These are phyloP conservation scores for Cinnamomum chago DNA, from an alignment of 164 flowering plant genomes.

Conservation along the genomic window DNA sequence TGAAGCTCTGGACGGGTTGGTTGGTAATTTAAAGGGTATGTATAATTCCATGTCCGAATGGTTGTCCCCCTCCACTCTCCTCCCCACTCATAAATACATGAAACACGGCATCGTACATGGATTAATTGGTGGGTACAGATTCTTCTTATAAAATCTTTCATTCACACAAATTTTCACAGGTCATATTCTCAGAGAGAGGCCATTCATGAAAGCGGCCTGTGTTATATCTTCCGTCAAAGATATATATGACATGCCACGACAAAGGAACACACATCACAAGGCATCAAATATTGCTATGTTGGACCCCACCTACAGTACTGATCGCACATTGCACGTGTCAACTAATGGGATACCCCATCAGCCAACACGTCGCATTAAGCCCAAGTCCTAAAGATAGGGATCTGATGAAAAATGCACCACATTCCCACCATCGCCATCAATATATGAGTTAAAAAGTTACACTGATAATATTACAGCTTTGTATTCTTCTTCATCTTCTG, in stretches of 20 bases:
- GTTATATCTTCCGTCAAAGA: background rate
- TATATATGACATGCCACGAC: background rate
- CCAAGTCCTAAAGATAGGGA: background rate
- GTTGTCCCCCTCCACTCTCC: too few relatives aligned
- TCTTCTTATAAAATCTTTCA: too few relatives aligned
- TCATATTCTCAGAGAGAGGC: too few relatives aligned
- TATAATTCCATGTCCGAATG: too few relatives aligned
- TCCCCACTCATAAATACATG: too few relatives aligned
- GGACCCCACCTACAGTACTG: background rate
- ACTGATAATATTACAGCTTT: background rate
- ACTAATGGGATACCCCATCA: background rate
- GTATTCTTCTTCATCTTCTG: background rate
- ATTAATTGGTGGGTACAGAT: too few relatives aligned
- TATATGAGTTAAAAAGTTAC: too few relatives aligned
- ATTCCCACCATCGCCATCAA: background rate
- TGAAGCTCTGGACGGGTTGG: too few relatives aligned
- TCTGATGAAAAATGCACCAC: background rate
- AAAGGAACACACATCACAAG: background rate
- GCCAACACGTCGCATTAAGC: background rate
- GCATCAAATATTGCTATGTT: background rate
- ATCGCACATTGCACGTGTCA: conserved; percentile 9
- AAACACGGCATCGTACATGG: too few relatives aligned
- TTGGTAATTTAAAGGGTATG: too few relatives aligned
- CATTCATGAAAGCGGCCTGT: background rate
- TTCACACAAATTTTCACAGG: too few relatives aligned